Evolutionary conservation across 805 yeast genomes (phyloP), one percentile per base, ranked within the genome.

Genomic region (Candida boidinii): DNA sequence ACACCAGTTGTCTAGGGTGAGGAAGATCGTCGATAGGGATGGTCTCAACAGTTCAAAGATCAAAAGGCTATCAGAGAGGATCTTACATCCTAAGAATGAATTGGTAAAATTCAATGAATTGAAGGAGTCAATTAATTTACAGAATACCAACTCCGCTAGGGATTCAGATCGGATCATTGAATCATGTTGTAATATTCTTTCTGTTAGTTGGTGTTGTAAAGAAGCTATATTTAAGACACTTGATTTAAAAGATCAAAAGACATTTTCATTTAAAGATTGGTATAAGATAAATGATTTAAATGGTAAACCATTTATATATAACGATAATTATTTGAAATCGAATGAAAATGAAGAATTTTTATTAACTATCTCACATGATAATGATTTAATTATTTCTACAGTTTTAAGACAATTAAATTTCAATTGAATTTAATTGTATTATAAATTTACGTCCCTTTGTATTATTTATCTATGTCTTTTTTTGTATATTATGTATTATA

Each of bases 221-320:
- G 94, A 83, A 45, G 88, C 92, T 1, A 46, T 80, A 7, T 83
- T 61, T 51, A 83, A 83, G 51, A 63, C 78, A 0, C 51, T 83
- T 36, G 70, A 65, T 29, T 32, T 44, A 1, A 39, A 39, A 3
- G 71, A 68, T 25, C 92, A 83, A 49, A 31, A 31, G n/a, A 7
- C 7, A 2, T 81, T 80, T 46, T 50, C 47, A 18, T 79, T 83
- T 60, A 65, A 58, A 7, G 51, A 72, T 4, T 83, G 92, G 87
- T 73, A 61, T 46, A 67, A 76, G 27, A 29, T 27, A 9, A 60
- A 64, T 31, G 59, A 56, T 30, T 29, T 23, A 8, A 28, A 33
- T 20, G 62, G 79, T 1, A 56, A 64, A 35, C 83, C 81, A 0
- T 34, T 29, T 3, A 56, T 74, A 6, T 44, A 51, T 2, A 51